Evolutionary conservation across 1,284 basidiomycete species (phyloP).

Genomic region (Cutaneotrichosporon curvatum): DNA sequence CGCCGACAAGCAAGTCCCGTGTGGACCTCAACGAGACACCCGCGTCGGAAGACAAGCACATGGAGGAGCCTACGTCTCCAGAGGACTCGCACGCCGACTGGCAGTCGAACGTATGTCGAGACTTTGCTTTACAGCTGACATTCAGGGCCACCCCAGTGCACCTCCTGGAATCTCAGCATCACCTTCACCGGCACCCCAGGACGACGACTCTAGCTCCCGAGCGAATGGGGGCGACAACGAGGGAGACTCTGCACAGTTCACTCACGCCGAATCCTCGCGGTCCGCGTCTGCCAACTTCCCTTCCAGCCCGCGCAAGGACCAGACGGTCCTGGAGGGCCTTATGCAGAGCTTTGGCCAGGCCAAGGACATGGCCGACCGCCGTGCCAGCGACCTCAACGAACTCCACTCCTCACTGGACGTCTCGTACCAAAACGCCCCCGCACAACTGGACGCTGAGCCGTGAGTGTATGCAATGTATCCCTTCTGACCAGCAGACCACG

Average conservation of each 20-base stretch:
- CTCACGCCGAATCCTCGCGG: slow-evolving; percentile 47
- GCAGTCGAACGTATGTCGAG: not conserved
- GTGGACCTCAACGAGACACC: slow-evolving; percentile 48
- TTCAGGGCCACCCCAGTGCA: not conserved
- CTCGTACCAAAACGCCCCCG: slow-evolving; percentile 78
- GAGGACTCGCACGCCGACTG: not conserved
- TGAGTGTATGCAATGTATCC: slow-evolving; percentile 45
- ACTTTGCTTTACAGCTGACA: not conserved
- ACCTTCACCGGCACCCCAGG: no score
- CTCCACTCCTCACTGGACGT: slow-evolving; percentile 88
- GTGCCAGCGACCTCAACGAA: slow-evolving; percentile 77
- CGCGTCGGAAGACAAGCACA: slow-evolving; percentile 39
- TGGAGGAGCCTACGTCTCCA: slow-evolving; percentile 4
- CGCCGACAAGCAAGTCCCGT: no score
- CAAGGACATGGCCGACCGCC: slow-evolving; percentile 57
- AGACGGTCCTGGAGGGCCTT: slow-evolving; percentile 73
- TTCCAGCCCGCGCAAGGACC: slow-evolving; percentile 44
- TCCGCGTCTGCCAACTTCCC: slow-evolving; percentile 30
- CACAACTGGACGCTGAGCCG: slow-evolving; percentile 92
- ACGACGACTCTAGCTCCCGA: no score
- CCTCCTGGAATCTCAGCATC: no score
- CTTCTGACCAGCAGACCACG: slow-evolving; percentile 59
- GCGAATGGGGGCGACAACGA: no score
- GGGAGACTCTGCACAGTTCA: not conserved
- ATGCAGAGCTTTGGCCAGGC: slow-evolving; percentile 92